Evolutionary conservation across 2,329 filamentous ascomycete genomes (phyloP).

Genomic region (Corinectria fuckeliana): DNA sequence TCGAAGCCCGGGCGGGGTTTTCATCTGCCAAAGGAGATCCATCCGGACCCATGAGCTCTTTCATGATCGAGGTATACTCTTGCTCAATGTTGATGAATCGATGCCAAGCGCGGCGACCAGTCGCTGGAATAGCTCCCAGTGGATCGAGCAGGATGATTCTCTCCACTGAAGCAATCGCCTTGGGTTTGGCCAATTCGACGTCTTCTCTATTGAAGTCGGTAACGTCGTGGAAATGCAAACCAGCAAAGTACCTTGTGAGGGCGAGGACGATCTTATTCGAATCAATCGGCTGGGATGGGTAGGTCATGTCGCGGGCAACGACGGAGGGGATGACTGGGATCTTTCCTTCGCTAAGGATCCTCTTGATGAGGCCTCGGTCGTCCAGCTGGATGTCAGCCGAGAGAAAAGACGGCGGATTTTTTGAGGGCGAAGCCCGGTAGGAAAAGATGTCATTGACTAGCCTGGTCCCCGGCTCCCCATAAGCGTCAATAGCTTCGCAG

Average conservation of each 20-base stretch:
- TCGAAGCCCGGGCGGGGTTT: constrained; percentile 38
- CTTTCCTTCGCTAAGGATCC: constrained; percentile 42
- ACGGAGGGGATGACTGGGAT: constrained; percentile 50
- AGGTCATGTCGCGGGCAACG: constrained; percentile 51
- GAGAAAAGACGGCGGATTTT: constrained; percentile 26
- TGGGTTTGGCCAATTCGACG: constrained; percentile 47
- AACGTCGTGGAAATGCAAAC: constrained; percentile 57
- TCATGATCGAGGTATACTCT: constrained; percentile 75
- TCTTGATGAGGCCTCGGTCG: constrained; percentile 42
- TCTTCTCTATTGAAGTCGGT: constrained; percentile 1
- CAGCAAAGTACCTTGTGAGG: constrained; percentile 77
- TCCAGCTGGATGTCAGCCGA: constrained; percentile 39
- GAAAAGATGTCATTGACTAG: constrained; percentile 61
- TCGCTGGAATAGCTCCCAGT: constrained; percentile 80
- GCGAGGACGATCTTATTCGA: constrained; percentile 73
- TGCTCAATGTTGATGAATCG: constrained; percentile 91
- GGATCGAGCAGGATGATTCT: constrained; percentile 89
- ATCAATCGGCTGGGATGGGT: constrained; percentile 48
- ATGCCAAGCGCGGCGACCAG: constrained; percentile 48
- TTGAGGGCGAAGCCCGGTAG: background rate
- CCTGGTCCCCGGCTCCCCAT: constrained; percentile 71
- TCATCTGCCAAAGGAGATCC: constrained; percentile 40
- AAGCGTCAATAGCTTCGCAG: constrained; percentile 74
- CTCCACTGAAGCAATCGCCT: constrained; percentile 71
- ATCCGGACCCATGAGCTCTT: constrained; percentile 58